A percentile compares a stretch with the other conserved stretches of the same genome.
These are phyloP conservation scores for Boletus tomentosulus DNA, from an alignment of 768 basidiomycete genomes.

Conservation along the genomic window DNA sequence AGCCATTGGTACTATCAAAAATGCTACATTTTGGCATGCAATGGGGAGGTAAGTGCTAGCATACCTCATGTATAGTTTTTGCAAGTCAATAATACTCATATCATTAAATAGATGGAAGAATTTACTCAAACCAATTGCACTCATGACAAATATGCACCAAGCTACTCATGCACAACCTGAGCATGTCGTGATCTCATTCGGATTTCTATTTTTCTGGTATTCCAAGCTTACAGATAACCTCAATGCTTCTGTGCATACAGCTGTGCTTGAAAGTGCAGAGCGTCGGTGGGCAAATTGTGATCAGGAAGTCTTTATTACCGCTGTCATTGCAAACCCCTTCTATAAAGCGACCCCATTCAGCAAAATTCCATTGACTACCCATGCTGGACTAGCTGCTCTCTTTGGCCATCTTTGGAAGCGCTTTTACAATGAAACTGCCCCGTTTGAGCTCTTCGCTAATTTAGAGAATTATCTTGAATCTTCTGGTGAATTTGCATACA, in stretches of 20 bases:
- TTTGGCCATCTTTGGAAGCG: background rate
- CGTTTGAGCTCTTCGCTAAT: background rate
- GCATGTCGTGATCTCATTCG: conserved; percentile 30
- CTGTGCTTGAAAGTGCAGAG: conserved; percentile 31
- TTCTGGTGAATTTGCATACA: background rate
- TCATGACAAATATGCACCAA: conserved; percentile 11
- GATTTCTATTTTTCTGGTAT: conserved; percentile 12
- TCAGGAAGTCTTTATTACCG: conserved; percentile 30
- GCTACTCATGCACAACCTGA: background rate
- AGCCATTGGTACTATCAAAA: conserved; percentile 27
- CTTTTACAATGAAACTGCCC: background rate
- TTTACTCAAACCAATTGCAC: conserved; percentile 31
- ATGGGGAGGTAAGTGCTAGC: too few species aligned
- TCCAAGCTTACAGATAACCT: background rate
- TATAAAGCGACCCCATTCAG: conserved; percentile 21
- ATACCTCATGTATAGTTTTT: too few species aligned
- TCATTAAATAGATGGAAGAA: conserved; percentile 28
- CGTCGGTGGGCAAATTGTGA: conserved; percentile 26
- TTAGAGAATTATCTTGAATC: background rate
- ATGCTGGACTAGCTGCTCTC: background rate
- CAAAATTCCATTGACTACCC: background rate
- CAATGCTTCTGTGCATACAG: conserved; percentile 4
- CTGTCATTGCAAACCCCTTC: conserved; percentile 29
- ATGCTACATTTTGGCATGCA: conserved; percentile 20
- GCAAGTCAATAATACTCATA: too few species aligned